A percentile compares a stretch with the other conserved stretches of the same genome.
phyloP scores from a whole-genome alignment of 2,329 filamentous ascomycete species.

The Arthrobotrys megalospora region DNA sequence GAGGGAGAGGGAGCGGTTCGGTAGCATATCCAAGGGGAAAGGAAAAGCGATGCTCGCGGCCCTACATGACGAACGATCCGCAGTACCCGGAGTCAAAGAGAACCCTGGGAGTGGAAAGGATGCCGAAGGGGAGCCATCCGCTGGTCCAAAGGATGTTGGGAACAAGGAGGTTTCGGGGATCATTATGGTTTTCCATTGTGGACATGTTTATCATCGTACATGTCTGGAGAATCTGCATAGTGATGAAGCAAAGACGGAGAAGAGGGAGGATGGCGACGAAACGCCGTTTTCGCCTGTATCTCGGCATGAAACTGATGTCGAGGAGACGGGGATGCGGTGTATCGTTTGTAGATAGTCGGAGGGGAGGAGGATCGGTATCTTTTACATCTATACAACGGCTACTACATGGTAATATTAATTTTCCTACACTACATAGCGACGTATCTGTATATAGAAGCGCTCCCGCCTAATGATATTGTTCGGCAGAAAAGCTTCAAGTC shows the following conservation, averaged over 20 bases:
- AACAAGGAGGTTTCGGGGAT: slow-evolving; percentile 44
- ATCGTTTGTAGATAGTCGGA: slow-evolving; percentile 51
- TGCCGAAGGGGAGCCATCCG: slow-evolving; percentile 2
- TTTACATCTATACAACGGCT: slow-evolving; percentile 11
- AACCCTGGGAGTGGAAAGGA: slow-evolving; percentile 26
- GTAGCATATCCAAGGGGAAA: slow-evolving; percentile 68
- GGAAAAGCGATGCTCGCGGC: slow-evolving; percentile 64
- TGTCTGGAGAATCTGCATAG: slow-evolving; percentile 63
- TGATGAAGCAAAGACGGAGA: slow-evolving; percentile 30
- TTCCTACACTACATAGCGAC: slow-evolving; percentile 21
- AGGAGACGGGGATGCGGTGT: slow-evolving; percentile 48
- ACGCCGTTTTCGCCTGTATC: slow-evolving; percentile 45
- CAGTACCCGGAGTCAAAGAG: slow-evolving; percentile 15
- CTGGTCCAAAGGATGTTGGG: slow-evolving; percentile 7
- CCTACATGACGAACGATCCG: slow-evolving; percentile 14
- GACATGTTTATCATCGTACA: slow-evolving; percentile 63
- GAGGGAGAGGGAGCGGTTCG: slow-evolving; percentile 69
- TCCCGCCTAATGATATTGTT: background rate
- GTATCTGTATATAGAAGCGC: slow-evolving; percentile 21
- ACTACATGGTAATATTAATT: slow-evolving; percentile 29
- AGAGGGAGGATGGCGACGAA: slow-evolving; percentile 27
- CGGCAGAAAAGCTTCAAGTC: background rate
- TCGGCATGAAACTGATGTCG: slow-evolving; percentile 49
- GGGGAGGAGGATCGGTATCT: background rate
- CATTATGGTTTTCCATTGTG: slow-evolving; percentile 64